A percentile compares a stretch with the other conserved stretches of the same genome.
phyloP scores from a whole-genome alignment of 179 eudicot genomes.

The Kewa caespitosa region DNA sequence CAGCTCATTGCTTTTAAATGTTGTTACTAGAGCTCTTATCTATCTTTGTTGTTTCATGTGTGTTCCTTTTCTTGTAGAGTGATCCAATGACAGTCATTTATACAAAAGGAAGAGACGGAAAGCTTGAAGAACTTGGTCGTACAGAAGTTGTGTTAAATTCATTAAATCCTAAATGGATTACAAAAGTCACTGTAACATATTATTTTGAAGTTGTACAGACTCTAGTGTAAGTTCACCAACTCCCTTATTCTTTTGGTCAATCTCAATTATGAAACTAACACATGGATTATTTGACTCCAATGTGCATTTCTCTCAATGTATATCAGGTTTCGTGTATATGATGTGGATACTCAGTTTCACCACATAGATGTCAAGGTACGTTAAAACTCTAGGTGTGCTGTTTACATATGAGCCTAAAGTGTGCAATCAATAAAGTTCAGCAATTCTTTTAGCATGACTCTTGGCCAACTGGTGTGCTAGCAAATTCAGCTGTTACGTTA shows the following conservation, averaged over 20 bases:
- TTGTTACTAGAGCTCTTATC: not conserved
- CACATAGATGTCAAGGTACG: slow-evolving; percentile 73
- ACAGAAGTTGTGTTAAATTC: slow-evolving; percentile 90
- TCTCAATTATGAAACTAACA: not conserved
- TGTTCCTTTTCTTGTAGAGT: slow-evolving; percentile 58
- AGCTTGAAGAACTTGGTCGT: slow-evolving; percentile 89
- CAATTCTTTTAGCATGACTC: not conserved
- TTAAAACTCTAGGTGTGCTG: slow-evolving; percentile 1
- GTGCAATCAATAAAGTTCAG: not conserved
- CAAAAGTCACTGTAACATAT: slow-evolving; percentile 59
- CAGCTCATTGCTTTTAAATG: not conserved
- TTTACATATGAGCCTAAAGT: not conserved
- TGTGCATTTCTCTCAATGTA: slow-evolving; percentile 14
- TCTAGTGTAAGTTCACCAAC: slow-evolving; percentile 64
- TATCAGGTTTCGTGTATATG: slow-evolving; percentile 89
- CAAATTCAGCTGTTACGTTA: not conserved
- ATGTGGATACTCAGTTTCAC: slow-evolving; percentile 86
- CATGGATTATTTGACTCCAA: slow-evolving; percentile 13
- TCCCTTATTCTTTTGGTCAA: slow-evolving; percentile 15
- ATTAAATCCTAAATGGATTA: slow-evolving; percentile 84
- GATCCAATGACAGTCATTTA: slow-evolving; percentile 93
- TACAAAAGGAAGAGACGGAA: slow-evolving; percentile 75
- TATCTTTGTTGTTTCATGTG: not conserved
- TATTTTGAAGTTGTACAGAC: slow-evolving; percentile 90
- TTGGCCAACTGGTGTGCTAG: not conserved